A percentile compares a stretch with the other conserved stretches of the same genome.
phyloP scores from a whole-genome alignment of 345 rosid species.

The Acer campestre region DNA sequence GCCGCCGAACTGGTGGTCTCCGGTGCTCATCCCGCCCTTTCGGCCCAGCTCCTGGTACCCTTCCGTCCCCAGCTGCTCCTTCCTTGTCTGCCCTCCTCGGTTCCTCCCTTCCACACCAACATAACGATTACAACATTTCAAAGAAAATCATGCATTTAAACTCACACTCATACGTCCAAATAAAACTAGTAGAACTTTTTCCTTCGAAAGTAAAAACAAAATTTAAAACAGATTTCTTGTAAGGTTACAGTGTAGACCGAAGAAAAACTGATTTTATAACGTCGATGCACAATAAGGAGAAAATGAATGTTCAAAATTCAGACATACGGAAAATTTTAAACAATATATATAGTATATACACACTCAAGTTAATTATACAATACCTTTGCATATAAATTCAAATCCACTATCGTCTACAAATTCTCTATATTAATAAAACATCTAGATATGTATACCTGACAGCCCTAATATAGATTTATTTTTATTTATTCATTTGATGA shows the following conservation, averaged over 20 bases:
- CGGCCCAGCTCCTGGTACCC: conserved; percentile 68
- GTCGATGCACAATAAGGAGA: no score
- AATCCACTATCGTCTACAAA: no score
- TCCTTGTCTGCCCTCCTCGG: conserved; percentile 60
- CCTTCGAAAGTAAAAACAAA: not conserved
- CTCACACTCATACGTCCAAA: not conserved
- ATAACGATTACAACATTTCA: not conserved
- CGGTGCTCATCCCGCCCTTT: conserved; percentile 50
- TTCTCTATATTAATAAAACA: no score
- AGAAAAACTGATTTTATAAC: no score
- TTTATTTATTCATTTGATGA: not conserved
- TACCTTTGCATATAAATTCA: no score
- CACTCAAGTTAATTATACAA: no score
- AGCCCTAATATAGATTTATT: not conserved
- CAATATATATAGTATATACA: no score
- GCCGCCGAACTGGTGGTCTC: conserved; percentile 36
- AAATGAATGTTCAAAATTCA: no score
- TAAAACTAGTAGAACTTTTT: not conserved
- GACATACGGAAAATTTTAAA: no score
- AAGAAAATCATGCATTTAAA: not conserved
- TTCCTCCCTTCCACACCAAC: conserved; percentile 44
- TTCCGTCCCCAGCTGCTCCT: conserved; percentile 60
- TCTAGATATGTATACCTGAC: not conserved
- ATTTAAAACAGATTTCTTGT: no score
- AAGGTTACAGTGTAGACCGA: no score